phyloP scores from a whole-genome alignment of 208 protist genomes.

The Acanthamoeba sp. region DNA sequence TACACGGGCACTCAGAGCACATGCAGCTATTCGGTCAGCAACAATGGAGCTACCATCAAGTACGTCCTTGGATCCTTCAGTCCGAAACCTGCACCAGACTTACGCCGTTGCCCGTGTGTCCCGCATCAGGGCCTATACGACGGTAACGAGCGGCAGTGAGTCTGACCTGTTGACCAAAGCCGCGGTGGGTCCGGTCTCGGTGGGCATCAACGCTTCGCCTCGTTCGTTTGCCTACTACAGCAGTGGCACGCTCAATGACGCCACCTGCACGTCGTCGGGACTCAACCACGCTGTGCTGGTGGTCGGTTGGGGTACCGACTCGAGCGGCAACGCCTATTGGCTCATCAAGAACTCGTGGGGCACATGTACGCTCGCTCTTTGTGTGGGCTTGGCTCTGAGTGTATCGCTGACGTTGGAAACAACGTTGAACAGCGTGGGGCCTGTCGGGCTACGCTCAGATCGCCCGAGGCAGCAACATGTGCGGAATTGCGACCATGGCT shows the following conservation, averaged over 20 bases:
- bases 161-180: slow-evolving; percentile 73
- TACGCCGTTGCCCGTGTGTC: slow-evolving; percentile 83
- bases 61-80: no score
- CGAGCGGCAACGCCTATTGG: slow-evolving; percentile 88
- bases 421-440: slow-evolving; percentile 84
- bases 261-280: slow-evolving; percentile 85
- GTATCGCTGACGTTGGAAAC: neutral
- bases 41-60: slow-evolving; percentile 90
- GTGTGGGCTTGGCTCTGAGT: neutral
- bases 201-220: slow-evolving; percentile 94
- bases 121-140: slow-evolving; percentile 86
- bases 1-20: neutral
- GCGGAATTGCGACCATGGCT: slow-evolving; percentile 79
- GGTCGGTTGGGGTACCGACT: slow-evolving; percentile 89
- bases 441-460: slow-evolving; percentile 92
- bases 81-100: no score
- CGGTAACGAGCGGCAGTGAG: slow-evolving; percentile 89
- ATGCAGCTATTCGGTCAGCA: slow-evolving; percentile 21
- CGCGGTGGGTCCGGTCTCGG: slow-evolving; percentile 90
- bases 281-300: slow-evolving; percentile 93
- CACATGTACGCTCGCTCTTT: slow-evolving; percentile 45
- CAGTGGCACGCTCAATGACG: slow-evolving; percentile 89
- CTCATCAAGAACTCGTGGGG: slow-evolving; percentile 94
- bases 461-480: slow-evolving; percentile 80
- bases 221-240: slow-evolving; percentile 89